Percentiles rank a stretch among this genome's conserved stretches.
These are phyloP conservation scores for Quercus dentata DNA, from an alignment of 306 rosid genomes.

Conservation along the genomic window DNA sequence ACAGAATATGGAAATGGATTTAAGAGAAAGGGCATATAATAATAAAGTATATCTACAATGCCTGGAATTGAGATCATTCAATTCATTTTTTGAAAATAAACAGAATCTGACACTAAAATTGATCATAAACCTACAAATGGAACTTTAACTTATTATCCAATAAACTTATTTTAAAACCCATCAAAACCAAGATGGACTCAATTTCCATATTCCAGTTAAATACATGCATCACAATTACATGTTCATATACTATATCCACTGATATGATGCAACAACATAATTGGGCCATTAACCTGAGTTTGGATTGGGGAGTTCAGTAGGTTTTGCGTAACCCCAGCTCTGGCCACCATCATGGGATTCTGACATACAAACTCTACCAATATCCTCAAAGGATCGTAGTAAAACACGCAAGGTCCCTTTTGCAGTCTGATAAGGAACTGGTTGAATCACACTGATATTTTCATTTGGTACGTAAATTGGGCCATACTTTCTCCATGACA, in stretches of 20 bases:
- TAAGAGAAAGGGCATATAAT: not conserved
- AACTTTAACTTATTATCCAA: not conserved
- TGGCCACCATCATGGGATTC: slow-evolving; percentile 80
- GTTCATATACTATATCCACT: not conserved
- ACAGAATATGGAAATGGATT: too few species aligned
- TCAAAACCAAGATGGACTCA: slow-evolving; percentile 5
- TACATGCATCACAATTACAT: not conserved
- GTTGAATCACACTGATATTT: slow-evolving; percentile 84
- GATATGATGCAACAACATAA: slow-evolving; percentile 8
- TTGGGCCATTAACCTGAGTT: slow-evolving; percentile 65
- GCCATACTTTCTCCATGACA: slow-evolving; percentile 81
- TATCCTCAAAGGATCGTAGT: slow-evolving; percentile 67
- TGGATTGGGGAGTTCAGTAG: slow-evolving; percentile 86
- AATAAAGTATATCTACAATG: not conserved
- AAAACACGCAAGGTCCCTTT: slow-evolving; percentile 70
- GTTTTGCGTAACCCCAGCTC: slow-evolving; percentile 70
- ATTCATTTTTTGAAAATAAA: not conserved
- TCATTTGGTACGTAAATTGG: slow-evolving; percentile 71
- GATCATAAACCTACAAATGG: not conserved
- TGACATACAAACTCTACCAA: slow-evolving; percentile 64
- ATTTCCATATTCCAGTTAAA: slow-evolving; percentile 9
- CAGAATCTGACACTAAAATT: not conserved
- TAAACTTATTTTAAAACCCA: not conserved
- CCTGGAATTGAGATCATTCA: not conserved
- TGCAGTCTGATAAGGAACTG: slow-evolving; percentile 81